These are phyloP conservation scores for Waltergamsia citrina DNA, from an alignment of 2,329 filamentous ascomycete genomes.

Conservation along the genomic window DNA sequence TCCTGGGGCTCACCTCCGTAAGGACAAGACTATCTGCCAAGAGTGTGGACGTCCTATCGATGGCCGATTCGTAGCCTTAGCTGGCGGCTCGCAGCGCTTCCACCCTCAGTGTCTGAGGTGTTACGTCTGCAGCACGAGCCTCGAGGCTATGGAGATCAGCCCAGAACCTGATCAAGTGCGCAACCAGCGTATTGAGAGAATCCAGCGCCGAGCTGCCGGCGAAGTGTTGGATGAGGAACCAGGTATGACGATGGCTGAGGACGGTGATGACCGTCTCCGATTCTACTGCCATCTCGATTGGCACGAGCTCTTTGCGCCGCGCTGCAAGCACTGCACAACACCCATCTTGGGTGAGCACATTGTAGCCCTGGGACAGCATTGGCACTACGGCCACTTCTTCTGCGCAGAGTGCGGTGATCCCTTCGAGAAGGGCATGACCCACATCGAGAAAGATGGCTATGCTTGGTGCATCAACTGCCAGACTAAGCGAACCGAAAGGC, in stretches of 20 bases:
- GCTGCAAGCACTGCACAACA: slow-evolving; percentile 93
- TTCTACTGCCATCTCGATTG: slow-evolving; percentile 99
- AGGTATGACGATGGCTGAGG: slow-evolving; percentile 55
- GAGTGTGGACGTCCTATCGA: slow-evolving; percentile 79
- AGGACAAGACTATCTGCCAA: slow-evolving; percentile 66
- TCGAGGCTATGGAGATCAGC: slow-evolving; percentile 95
- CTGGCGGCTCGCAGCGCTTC: slow-evolving; percentile 65
- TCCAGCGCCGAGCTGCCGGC: slow-evolving; percentile 48
- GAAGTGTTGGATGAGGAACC: slow-evolving; percentile 53
- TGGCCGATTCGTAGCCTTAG: slow-evolving; percentile 80
- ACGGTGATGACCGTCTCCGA: slow-evolving; percentile 63
- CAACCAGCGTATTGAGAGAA: slow-evolving; percentile 63
- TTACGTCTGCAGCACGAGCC: slow-evolving; percentile 73
- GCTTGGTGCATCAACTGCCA: slow-evolving; percentile 95
- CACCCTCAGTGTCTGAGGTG: slow-evolving; percentile 92
- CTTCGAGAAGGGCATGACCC: slow-evolving; percentile 62
- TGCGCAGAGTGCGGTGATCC: slow-evolving; percentile 97
- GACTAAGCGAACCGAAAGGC: slow-evolving; percentile 81
- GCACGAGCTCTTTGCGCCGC: slow-evolving; percentile 86
- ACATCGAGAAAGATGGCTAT: slow-evolving; percentile 92
- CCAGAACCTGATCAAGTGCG: slow-evolving; percentile 74
- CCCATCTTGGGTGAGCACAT: slow-evolving; percentile 94
- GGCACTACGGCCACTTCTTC: slow-evolving; percentile 97
- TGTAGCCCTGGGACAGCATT: slow-evolving; percentile 87
- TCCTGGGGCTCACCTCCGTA: slow-evolving; percentile 27